Evolutionary conservation across 2,329 filamentous ascomycete genomes (phyloP).

Genomic region (Epichloe uncinata): DNA sequence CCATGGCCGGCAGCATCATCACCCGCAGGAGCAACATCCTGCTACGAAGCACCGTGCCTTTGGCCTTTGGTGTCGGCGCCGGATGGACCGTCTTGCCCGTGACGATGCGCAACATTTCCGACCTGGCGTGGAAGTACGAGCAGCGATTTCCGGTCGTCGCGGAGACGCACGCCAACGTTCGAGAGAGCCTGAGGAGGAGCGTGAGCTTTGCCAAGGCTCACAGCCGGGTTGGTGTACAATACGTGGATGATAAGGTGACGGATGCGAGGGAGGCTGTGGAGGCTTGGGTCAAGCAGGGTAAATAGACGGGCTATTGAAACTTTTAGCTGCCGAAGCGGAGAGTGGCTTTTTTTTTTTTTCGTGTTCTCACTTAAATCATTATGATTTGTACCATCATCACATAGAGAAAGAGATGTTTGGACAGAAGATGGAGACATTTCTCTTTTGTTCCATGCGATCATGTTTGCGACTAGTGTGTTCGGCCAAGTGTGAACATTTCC

Average conservation of each 20-base stretch:
- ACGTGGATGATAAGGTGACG: conserved; percentile 70
- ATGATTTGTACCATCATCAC: conserved; percentile 23
- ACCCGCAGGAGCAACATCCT: conserved; percentile 77
- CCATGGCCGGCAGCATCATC: conserved; percentile 90
- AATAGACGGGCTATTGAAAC: conserved; percentile 33
- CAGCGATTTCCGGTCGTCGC: conserved; percentile 72
- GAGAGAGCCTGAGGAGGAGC: conserved; percentile 54
- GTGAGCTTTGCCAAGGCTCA: conserved; percentile 65
- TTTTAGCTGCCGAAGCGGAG: background rate
- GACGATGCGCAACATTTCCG: conserved; percentile 79
- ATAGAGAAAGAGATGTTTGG: conserved; percentile 14
- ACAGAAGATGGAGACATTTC: background rate
- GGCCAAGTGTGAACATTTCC: too few species aligned
- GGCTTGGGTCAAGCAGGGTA: conserved; percentile 84
- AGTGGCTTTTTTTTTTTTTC: too few species aligned
- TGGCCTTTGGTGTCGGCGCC: conserved; percentile 68
- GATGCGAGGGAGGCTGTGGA: conserved; percentile 66
- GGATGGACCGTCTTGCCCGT: conserved; percentile 77
- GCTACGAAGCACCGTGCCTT: conserved; percentile 61
- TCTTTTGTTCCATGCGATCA: background rate
- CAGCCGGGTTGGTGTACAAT: conserved; percentile 53
- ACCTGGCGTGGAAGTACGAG: conserved; percentile 87
- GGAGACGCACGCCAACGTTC: conserved; percentile 62
- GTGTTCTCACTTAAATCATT: background rate
- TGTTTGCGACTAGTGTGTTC: background rate